These are phyloP conservation scores for Psilocybe cubensis DNA, from an alignment of 768 basidiomycete genomes.

Conservation along the genomic window DNA sequence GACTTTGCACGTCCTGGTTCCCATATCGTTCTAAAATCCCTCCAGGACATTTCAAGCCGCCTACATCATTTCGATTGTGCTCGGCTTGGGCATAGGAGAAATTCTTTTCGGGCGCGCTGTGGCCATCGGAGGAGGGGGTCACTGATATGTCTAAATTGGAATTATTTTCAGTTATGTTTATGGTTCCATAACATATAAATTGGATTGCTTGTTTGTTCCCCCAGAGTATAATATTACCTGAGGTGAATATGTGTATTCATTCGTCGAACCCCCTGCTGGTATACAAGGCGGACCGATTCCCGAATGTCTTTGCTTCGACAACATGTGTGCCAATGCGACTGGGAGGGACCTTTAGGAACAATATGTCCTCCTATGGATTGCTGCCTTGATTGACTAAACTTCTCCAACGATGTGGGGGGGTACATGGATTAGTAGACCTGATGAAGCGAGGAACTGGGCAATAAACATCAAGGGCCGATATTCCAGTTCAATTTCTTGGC, in stretches of 20 bases:
- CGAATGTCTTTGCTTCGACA: not conserved
- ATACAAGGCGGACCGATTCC: not conserved
- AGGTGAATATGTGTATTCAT: not conserved
- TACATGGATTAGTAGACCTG: not conserved
- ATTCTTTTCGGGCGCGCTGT: constrained; percentile 63
- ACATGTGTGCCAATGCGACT: not conserved
- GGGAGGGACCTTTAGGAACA: not conserved
- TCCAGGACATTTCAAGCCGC: constrained; percentile 83
- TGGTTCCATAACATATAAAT: not conserved
- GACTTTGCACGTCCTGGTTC: constrained; percentile 22
- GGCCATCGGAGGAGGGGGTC: constrained; percentile 14
- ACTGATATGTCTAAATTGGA: constrained; percentile 14
- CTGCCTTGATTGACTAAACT: not conserved
- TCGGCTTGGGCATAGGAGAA: constrained; percentile 79
- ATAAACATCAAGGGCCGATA: too few species aligned
- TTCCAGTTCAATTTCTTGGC: not conserved
- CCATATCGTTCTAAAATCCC: constrained; percentile 5
- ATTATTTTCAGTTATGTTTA: not conserved
- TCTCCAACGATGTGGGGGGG: not conserved
- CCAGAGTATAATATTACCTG: not conserved
- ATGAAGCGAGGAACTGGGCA: not conserved
- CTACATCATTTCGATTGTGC: constrained; percentile 72
- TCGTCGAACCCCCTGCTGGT: not conserved
- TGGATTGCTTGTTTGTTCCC: not conserved
- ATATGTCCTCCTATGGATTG: not conserved